Evolutionary conservation across 495 filamentous ascomycete species (phyloP), one percentile per base, ranked within the genome.

Genomic region (Pyrenula massariospora): DNA sequence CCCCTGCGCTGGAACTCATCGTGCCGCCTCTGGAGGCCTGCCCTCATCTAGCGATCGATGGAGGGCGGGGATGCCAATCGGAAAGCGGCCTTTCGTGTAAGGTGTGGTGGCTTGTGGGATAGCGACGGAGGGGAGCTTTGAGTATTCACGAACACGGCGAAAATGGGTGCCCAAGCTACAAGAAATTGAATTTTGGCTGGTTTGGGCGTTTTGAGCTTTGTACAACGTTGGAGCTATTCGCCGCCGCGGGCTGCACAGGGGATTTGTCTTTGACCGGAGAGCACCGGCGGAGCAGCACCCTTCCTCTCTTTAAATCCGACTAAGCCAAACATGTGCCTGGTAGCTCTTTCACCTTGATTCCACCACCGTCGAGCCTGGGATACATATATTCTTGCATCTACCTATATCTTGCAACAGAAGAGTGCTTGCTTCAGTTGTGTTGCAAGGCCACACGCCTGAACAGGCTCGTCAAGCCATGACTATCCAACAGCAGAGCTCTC

Each of bases 1-100:
- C 93, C 72, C 91, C 88, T 72, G 87, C 89, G 70, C 81, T 77
- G 56, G 86, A 80, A 75, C 83, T 86, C 84, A 90, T 92, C 60
- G 62, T 82, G 73, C 62, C 57, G 21, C 51, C 25, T 53, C 24
- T 49, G 53, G 12, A 31, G 54, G 50, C 47, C 25, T 47, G 49
- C 56, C 10, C 24, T 24, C 19, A 20, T 25, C 54, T 52, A 59
- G 54, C 58, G 54, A 57, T 59, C 62, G 53, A 54, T 24, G 21
- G 15, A 15, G 31, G 31, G 31, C 31, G 31, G 31, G 31, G 31
- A 42, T 42, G 31, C 31, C 31, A 42, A 42, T 42, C 31, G 31
- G 31, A 42, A 15, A 5, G 31, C 31, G 8, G 31, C 31, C 31
- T 15, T 42, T 5, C 31, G 31, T 42, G 5, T 5, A 15, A 42